Percentiles rank a stretch among this genome's conserved stretches.
phyloP scores from a whole-genome alignment of 768 basidiomycete species.

The Leucosporidium yakuticum region DNA sequence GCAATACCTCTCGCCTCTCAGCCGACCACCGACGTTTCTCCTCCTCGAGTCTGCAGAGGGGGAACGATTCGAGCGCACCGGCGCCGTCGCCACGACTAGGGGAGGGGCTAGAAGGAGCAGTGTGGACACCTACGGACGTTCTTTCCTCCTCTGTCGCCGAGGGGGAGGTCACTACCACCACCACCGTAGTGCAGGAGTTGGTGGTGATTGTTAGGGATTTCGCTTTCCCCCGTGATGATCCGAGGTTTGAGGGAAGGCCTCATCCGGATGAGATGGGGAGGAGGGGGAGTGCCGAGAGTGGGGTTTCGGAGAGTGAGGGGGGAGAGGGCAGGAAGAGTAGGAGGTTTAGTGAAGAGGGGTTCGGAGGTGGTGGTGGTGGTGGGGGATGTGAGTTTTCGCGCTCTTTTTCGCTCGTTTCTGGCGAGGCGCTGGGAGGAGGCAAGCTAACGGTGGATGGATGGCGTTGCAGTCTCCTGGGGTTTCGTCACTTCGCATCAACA shows the following conservation, averaged over 20 bases:
- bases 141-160: neutral
- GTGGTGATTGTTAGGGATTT: conserved; percentile 18
- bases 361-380: neutral
- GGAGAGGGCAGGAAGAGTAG: neutral
- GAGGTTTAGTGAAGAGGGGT: neutral
- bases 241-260: conserved; percentile 16
- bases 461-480: conserved; percentile 27
- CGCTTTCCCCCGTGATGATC: conserved; percentile 14
- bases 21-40: too few relatives aligned
- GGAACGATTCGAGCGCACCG: too few relatives aligned
- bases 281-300: neutral
- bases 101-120: too few relatives aligned
- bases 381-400: neutral
- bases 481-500: conserved; percentile 33
- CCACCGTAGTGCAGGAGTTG: neutral
- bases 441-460: too few relatives aligned
- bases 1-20: too few relatives aligned
- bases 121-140: too few relatives aligned
- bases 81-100: too few relatives aligned
- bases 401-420: neutral
- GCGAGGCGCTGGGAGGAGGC: too few relatives aligned
- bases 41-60: too few relatives aligned
- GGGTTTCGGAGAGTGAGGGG: neutral
- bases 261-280: conserved; percentile 2
- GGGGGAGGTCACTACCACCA: too few relatives aligned